Conservation (phyloP, 2,329 filamentous ascomycete genomes). For the Pseudogymnoascus sp. region DNA sequence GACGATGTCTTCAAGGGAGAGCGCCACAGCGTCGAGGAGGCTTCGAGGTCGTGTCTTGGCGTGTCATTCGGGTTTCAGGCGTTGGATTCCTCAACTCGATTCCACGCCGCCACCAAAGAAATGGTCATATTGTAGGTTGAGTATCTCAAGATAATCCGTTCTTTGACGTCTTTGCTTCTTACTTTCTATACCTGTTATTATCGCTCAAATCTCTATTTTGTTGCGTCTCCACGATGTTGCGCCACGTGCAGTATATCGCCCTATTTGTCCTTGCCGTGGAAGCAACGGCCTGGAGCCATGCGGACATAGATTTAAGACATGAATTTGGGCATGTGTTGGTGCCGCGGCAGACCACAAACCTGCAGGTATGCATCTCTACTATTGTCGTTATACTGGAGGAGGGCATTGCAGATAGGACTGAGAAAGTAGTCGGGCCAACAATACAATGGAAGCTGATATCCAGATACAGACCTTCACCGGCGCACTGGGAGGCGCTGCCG, state of each 20-base stretch:
- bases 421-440: background rate
- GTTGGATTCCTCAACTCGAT: background rate
- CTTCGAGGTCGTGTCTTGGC: background rate
- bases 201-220: background rate
- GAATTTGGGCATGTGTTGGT: background rate
- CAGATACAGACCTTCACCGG: slow-evolving; percentile 37
- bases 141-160: background rate
- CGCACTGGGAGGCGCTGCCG: slow-evolving; percentile 34
- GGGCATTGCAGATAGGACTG: background rate
- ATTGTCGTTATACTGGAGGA: background rate
- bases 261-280: background rate
- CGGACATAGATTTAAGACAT: slow-evolving; percentile 1
- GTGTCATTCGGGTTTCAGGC: slow-evolving; percentile 4
- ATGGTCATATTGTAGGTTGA: background rate
- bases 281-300: slow-evolving; percentile 8
- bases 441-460: background rate
- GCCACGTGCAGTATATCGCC: slow-evolving; percentile 5
- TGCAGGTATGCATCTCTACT: background rate
- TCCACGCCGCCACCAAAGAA: background rate
- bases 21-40: background rate
- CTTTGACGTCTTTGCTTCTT: background rate
- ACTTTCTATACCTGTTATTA: background rate
- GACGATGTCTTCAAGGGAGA: background rate
- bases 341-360: background rate
- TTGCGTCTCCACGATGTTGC: background rate